A percentile compares a stretch with the other conserved stretches of the same genome.
phyloP scores from a whole-genome alignment of 2,329 filamentous ascomycete species.

The Xylaria sp. region DNA sequence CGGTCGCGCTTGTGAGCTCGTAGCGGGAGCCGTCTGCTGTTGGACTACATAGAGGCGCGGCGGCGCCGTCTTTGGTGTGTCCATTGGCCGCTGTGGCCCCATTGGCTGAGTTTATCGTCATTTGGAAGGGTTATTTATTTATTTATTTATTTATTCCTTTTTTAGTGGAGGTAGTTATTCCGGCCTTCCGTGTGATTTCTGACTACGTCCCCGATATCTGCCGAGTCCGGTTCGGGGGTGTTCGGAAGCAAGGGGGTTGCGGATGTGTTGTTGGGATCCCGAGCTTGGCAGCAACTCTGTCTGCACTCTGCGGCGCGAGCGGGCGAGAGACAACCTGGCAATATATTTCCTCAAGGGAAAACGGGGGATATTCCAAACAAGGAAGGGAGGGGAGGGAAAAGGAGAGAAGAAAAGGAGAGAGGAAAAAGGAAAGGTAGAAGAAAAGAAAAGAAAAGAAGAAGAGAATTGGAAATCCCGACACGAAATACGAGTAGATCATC shows the following conservation, averaged over 20 bases:
- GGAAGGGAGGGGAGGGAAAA: conserved; percentile 2
- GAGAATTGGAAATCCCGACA: neutral
- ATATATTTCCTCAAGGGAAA: neutral
- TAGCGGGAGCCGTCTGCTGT: conserved; percentile 64
- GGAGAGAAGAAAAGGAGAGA: neutral
- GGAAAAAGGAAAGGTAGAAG: neutral
- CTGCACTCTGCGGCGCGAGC: neutral
- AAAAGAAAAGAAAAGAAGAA: neutral
- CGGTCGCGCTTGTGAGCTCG: conserved; percentile 65
- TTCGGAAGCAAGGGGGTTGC: conserved; percentile 28
- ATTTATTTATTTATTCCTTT: no score
- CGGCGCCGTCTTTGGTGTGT: conserved; percentile 3
- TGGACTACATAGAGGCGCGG: conserved; percentile 32
- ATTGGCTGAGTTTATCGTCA: conserved; percentile 29
- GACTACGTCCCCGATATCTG: conserved; percentile 31
- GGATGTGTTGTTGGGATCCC: conserved; percentile 7
- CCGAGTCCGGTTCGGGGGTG: conserved; percentile 36
- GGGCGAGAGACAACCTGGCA: neutral
- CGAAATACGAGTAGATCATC: neutral
- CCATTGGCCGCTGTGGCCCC: neutral
- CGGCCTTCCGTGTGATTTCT: conserved; percentile 24
- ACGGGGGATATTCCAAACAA: conserved; percentile 1
- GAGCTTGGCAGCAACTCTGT: conserved; percentile 18
- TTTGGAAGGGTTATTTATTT: conserved; percentile 13
- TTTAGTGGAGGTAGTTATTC: conserved; percentile 11